These are phyloP conservation scores for Canavalia gladiata DNA, from an alignment of 306 rosid genomes.

Conservation along the genomic window DNA sequence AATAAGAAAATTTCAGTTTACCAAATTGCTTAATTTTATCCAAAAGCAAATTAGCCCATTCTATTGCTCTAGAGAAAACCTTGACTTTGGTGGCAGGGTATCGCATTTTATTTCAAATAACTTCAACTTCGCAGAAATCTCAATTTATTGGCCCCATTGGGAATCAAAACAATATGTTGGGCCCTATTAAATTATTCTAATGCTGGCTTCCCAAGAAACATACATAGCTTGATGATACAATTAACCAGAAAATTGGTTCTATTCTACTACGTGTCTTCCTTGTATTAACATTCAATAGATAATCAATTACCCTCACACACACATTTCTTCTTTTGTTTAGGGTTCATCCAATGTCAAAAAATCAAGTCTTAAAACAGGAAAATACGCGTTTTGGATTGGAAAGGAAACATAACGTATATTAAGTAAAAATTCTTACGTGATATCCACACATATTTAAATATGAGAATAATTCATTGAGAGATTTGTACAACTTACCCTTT, in stretches of 20 bases:
- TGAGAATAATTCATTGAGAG: not conserved
- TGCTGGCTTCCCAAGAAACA: slow-evolving; percentile 51
- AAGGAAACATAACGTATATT: not conserved
- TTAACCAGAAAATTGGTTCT: not conserved
- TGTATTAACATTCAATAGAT: not conserved
- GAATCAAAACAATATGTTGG: slow-evolving; percentile 50
- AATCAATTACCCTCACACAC: not conserved
- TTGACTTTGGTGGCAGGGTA: slow-evolving; percentile 64
- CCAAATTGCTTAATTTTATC: slow-evolving; percentile 35
- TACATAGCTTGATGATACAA: not conserved
- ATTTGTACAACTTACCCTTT: not conserved
- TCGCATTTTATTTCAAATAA: slow-evolving; percentile 45
- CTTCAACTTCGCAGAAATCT: slow-evolving; percentile 15
- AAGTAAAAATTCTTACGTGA: not conserved
- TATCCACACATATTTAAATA: not conserved
- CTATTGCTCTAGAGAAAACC: slow-evolving; percentile 42
- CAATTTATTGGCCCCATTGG: slow-evolving; percentile 4
- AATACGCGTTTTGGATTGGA: slow-evolving; percentile 10
- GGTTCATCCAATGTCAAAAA: not conserved
- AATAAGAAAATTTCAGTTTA: slow-evolving; percentile 38
- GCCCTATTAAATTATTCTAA: slow-evolving; percentile 38
- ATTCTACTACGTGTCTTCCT: slow-evolving; percentile 6
- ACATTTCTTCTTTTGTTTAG: not conserved
- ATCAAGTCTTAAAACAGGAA: not conserved
- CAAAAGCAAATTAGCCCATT: not conserved